Evolutionary conservation across 1,284 basidiomycete genomes (phyloP), one percentile per base, ranked within the genome.

Genomic region (Cutaneotrichosporon mucoides): DNA sequence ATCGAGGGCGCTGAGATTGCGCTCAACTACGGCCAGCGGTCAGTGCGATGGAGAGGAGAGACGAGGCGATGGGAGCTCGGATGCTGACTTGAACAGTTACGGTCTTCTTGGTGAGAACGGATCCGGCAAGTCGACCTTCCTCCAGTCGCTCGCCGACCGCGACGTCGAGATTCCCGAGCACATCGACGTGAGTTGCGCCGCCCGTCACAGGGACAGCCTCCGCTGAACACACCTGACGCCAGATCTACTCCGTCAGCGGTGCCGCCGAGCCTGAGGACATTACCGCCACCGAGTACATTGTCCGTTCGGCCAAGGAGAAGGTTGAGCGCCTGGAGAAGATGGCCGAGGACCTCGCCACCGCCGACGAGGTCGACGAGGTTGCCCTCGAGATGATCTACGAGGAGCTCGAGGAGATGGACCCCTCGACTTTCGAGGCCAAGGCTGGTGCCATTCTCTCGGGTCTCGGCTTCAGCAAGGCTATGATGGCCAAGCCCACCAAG

Each of bases 401-500:
- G 79, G 93, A 97, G 79, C 84, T 99, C 49, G 95, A 99, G 79
- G 95, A 97, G 79, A 82, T 99, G 77, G 96, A 99, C 80, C 95
- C 95, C 3, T 83, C 79, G 65, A 97, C 92, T 5, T 99, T 99
- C 74, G 95, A 98, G 80, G 85, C 88, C 55, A 98, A 98, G 81
- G 95, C 96, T 5, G 90, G 89, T 61, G 89, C 89, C 68, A 96
- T 99, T 73, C 84, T 99, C 37, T 91, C 96, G 74, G 96, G 95
- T 87, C 86, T 99, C 45, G 95, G 95, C 33, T 99, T 99, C 83
- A 84, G 83, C 59, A 84, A 85, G 72, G 76, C 82, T 58, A 98
- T 98, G 95, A 97, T 98, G 94, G 85, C 84, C 76, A 92, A 90
- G 78, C 89, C 94, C 12, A 98, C 95, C 56, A 95, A 93, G 81